Base-by-base conservation (phyloP, 495 filamentous ascomycete species). In the Penicillium argentinense region DNA sequence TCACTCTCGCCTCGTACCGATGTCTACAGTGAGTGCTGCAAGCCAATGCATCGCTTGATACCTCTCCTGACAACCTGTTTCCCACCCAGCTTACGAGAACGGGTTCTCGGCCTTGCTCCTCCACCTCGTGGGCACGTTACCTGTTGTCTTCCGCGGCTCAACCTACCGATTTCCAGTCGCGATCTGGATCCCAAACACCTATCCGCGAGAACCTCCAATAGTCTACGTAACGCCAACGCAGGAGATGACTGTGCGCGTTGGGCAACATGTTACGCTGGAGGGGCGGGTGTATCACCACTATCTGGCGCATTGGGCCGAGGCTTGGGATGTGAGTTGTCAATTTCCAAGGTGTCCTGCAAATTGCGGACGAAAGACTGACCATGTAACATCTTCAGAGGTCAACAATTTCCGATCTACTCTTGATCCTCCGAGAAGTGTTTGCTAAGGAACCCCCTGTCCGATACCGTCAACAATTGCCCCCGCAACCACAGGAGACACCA, bases 271-370 rank as follows among this genome's bases (percentile, higher is more conserved):
- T 41, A 90, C 92, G 54, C 82, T 86, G n/a, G 90, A 97, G 57
- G 93, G 93, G 37, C 85, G 85, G 61, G 81, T 96, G 56, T 98
- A 96, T 62, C 93, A 98, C 69, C 95, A 93, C 42, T 97, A 97
- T 67, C 68, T 98, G 29, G 88, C 88, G 11, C 84, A 87, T 32
- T 98, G 93, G 93, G 72, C 75, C 19, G 83, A 87, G 49, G 88
- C 85, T 46, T 95, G 87, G 87, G 91, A 96, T 83, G 89, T 95
- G 51, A 80, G 88, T 84, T 16, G 4, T 16, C 17, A 12, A 16
- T 12, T 24, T 5, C 6, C 17, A 8, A 26, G 11, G 6, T 30
- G 14, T 14, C 14, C 11, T 26, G 25, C 2, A 12, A 30, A 24
- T 13, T 17, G 9, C 33, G 32, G 11, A 9, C 14, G 9, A 11